Evolutionary conservation across 2,329 filamentous ascomycete species (phyloP).

Genomic region (Penicillium carneum): DNA sequence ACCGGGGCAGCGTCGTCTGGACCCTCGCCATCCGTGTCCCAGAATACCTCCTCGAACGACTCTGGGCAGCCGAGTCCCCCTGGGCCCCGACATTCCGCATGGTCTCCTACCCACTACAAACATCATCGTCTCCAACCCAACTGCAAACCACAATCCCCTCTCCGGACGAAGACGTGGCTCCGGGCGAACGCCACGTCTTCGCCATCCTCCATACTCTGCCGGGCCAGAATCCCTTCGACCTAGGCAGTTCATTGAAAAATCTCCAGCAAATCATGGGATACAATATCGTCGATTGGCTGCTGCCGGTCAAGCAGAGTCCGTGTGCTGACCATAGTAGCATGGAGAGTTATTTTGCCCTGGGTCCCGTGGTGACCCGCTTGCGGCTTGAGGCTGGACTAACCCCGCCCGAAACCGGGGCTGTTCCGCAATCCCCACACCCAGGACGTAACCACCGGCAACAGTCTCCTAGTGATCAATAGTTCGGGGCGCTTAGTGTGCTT

Average conservation of each 20-base stretch:
- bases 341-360: conserved; percentile 73
- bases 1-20: conserved; percentile 67
- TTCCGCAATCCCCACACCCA: conserved; percentile 5
- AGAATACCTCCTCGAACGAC: conserved; percentile 46
- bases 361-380: conserved; percentile 66
- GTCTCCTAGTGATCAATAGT: conserved; percentile 6
- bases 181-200: conserved; percentile 69
- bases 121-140: conserved; percentile 29
- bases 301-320: conserved; percentile 78
- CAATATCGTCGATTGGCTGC: conserved; percentile 75
- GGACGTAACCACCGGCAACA: conserved; percentile 11
- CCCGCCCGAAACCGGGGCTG: conserved; percentile 16
- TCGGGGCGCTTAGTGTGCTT: not conserved
- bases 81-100: conserved; percentile 48
- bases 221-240: conserved; percentile 85
- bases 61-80: conserved; percentile 46
- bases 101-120: conserved; percentile 52
- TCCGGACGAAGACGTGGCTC: conserved; percentile 51
- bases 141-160: conserved; percentile 43
- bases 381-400: conserved; percentile 56
- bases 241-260: conserved; percentile 71
- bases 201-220: conserved; percentile 76
- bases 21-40: conserved; percentile 78
- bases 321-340: conserved; percentile 72
- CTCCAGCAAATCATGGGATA: conserved; percentile 81